Evolutionary conservation across 1,284 basidiomycete species (phyloP), one percentile per base, ranked within the genome.

Genomic region (Cryptococcus sp.): DNA sequence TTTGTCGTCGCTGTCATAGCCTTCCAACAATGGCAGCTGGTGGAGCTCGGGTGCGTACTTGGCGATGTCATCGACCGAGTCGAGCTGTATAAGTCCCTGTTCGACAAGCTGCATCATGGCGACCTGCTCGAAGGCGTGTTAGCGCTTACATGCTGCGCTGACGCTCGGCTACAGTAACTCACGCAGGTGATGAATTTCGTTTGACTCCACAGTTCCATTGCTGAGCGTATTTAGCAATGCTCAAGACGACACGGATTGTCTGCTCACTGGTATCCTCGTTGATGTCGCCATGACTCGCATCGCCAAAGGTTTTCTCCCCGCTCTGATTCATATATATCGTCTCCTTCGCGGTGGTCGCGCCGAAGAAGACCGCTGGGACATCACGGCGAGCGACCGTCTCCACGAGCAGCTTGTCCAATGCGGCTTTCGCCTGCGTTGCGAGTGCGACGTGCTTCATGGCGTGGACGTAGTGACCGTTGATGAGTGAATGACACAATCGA

Each of bases 101-200:
- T 75, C 75, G 15, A 72, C 63, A 0, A 73, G 64, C 48, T 72
- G 73, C 4, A 72, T 63, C 23, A 57, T 59, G 1, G 73, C 70
- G 20, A 76, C 55, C 69, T 72, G 41, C 13, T 5, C n/a, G 48
- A 22, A 52, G 38, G 23, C 19, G 11, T 7, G 20, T 23, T 10
- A 47, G 39, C 50, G 49, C 23, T 22, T 17, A 40, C 2, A 15
- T 27, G 25, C 25, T 22, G 19, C 10, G 35, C 15, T n/a, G 39
- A 0, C 16, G 17, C 20, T 13, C 15, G 25, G 42, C 0, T 16
- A 17, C 16, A 15, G 30, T 17, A n/a, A 60, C 70, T 58, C 41
- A 72, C 68, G 16, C 62, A 61, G 2, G 70, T 73, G 25, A 75
- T 64, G 4, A 75, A 60, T 58, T 75, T 77, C 39, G 70, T 69